Evolutionary conservation across 2,329 filamentous ascomycete genomes (phyloP), one percentile per base, ranked within the genome.

Genomic region (Incumbomyces lentus): DNA sequence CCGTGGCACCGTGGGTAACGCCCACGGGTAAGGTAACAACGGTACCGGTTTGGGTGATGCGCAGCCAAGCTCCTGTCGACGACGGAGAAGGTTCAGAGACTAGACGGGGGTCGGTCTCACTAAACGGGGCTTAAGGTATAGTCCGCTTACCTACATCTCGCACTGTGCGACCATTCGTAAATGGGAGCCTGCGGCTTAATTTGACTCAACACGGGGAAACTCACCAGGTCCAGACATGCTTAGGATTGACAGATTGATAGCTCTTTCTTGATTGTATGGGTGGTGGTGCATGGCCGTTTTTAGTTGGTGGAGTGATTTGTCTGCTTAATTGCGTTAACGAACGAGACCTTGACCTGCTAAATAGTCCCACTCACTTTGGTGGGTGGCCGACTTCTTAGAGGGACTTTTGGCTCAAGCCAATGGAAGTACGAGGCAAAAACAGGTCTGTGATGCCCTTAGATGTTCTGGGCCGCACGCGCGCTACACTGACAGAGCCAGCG

Each of bases 291-390:
- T 65, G 60, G 60, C 63, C 57, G 54, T 63, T 64, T 59, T 63
- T 64, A 63, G 60, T 64, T 64, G 54, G 58, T 64, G 59, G 60
- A 64, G 61, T 67, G 62, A 66, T 65, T 65, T 68, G 60, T 66
- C 63, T 65, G 60, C 62, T 67, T 66, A 66, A 68, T 67, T 67
- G 61, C 59, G 60, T 66, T 66, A 67, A 68, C 60, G 22, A 26
- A 26, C 22, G 22, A 26, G 22, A 26, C 22, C 22, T 26, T 26
- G 22, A 26, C 22, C 22, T 26, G 22, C 22, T 26, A 26, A 26
- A 26, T 26, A 64, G 62, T 57, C 58, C 51, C 55, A 53, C 57
- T 55, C 56, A 55, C 61, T 58, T 59, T 59, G 54, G 60, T 55
- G 56, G 60, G 57, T 55, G 52, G 56, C 60, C 44, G 59, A 61